Evolutionary conservation across 768 basidiomycete genomes (phyloP).

Genomic region (Leccinum subtestaceum): DNA sequence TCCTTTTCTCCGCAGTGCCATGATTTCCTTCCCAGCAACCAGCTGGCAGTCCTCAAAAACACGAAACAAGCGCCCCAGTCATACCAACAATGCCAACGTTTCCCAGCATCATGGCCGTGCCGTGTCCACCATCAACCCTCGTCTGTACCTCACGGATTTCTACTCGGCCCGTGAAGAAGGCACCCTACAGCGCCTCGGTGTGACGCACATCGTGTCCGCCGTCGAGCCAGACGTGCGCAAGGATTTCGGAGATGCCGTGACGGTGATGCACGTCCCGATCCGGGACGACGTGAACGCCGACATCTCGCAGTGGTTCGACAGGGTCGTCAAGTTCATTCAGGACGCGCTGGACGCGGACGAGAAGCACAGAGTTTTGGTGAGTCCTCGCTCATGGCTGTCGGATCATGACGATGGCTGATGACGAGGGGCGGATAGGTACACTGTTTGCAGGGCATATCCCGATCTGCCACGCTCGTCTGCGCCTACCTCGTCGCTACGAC

Average conservation of each 20-base stretch:
- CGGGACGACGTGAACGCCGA: slow-evolving; percentile 40
- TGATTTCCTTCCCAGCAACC: slow-evolving; percentile 33
- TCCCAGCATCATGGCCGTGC: slow-evolving; percentile 15
- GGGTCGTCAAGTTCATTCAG: slow-evolving; percentile 52
- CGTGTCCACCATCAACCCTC: slow-evolving; percentile 38
- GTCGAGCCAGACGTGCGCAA: slow-evolving; percentile 42
- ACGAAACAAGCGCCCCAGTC: slow-evolving; percentile 13
- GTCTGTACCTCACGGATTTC: slow-evolving; percentile 64
- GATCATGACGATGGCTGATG: neutral
- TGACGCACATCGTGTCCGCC: slow-evolving; percentile 73
- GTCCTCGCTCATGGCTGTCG: slow-evolving; percentile 14
- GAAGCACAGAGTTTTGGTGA: slow-evolving; percentile 47
- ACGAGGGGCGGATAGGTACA: slow-evolving; percentile 52
- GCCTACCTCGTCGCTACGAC: slow-evolving; percentile 61
- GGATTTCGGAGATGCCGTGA: slow-evolving; percentile 33
- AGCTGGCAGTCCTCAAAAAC: slow-evolving; percentile 30
- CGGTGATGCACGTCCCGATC: slow-evolving; percentile 51
- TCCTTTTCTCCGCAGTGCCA: slow-evolving; percentile 4
- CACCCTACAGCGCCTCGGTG: slow-evolving; percentile 52
- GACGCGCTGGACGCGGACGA: slow-evolving; percentile 44
- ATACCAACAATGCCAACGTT: neutral
- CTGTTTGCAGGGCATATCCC: slow-evolving; percentile 71
- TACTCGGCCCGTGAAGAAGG: slow-evolving; percentile 50
- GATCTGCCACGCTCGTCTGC: slow-evolving; percentile 72
- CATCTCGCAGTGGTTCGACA: slow-evolving; percentile 45